Evolutionary conservation across 2,329 filamentous ascomycete genomes (phyloP).

Genomic region (Cordyceps pruinosa): DNA sequence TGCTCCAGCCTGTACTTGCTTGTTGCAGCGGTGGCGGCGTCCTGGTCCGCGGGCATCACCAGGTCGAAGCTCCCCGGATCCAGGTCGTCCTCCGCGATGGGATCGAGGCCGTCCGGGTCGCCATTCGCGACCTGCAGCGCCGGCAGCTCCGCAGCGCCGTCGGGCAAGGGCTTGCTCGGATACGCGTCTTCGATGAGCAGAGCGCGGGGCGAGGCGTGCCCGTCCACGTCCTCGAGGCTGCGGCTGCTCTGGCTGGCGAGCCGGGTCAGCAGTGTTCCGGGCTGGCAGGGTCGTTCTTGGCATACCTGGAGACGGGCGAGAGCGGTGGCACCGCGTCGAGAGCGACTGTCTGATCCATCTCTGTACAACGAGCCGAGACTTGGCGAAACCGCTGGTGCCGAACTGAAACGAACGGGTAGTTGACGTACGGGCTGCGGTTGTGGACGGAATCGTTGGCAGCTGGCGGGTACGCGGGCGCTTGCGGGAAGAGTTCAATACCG

Average conservation of each 20-base stretch:
- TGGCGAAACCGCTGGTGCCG: neutral
- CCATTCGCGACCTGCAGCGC: slow-evolving; percentile 19
- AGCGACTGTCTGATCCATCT: slow-evolving; percentile 6
- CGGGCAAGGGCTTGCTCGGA: neutral
- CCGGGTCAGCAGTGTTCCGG: too few relatives aligned
- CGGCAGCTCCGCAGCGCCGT: neutral
- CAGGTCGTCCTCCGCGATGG: slow-evolving; percentile 29
- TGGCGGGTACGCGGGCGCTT: too few relatives aligned
- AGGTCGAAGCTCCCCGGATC: slow-evolving; percentile 32
- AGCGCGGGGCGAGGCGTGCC: neutral
- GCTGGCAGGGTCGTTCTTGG: too few relatives aligned
- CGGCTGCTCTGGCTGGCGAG: neutral
- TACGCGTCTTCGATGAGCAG: neutral
- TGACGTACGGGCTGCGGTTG: neutral
- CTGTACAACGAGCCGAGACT: neutral
- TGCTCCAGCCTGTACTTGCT: slow-evolving; percentile 48
- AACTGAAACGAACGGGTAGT: neutral
- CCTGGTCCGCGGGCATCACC: slow-evolving; percentile 19
- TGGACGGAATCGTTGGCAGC: neutral
- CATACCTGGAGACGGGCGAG: slow-evolving; percentile 9
- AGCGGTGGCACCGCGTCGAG: slow-evolving; percentile 9
- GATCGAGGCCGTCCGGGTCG: slow-evolving; percentile 24
- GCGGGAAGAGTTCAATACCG: neutral
- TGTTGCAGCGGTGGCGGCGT: slow-evolving; percentile 2
- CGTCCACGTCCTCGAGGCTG: neutral